Base-by-base conservation (phyloP, 2,329 filamentous ascomycete genomes). In the Nemania sp. region DNA sequence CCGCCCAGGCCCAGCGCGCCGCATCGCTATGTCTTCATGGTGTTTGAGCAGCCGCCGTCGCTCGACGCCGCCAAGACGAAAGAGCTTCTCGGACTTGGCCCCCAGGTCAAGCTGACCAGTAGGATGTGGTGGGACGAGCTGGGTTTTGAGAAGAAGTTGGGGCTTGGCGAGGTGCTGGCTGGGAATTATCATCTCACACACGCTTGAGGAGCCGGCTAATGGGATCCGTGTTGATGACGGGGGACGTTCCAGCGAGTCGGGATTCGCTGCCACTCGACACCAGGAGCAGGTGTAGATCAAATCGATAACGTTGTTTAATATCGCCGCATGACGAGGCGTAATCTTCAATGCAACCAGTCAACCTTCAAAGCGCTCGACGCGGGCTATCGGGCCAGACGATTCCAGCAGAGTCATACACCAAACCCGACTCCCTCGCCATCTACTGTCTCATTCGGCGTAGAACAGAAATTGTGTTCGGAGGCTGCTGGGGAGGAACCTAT, bases 1-100 rank as follows among this genome's bases (percentile, higher is more conserved):
- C 62, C 62, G 11, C 62, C 62, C 13, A 58, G 55, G 32, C 62
- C 62, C 39, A 64, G 62, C 59, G 18, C 58, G 25, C 45, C 59
- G 1, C 62, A 64, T n/a, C 62, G 59, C 42, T 64, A 64, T 21
- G 43, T 62, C 0, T 64, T 64, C 47, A 5, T 62, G 40, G 42
- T 59, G 12, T 64, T 62, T 12, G 62, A 62, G 51, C 62, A 64
- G 42, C 62, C 62, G 1, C 7, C 51, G 47, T 48, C 9, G 4
- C 46, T 64, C 0, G 59, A 64, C 29, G 51, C 46, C 17, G 62
- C 54, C 5, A 62, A 62, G 59, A 13, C 57, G 21, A 43, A 17
- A 47, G 49, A 39, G 50, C 10, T 54, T 18, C 46, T 58, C 2
- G 59, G 59, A 4, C 5, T 62, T 6, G 55, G 17, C 29, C 18